phyloP scores from a whole-genome alignment of 2,329 filamentous ascomycete genomes.

The Sporothrix sp. region DNA sequence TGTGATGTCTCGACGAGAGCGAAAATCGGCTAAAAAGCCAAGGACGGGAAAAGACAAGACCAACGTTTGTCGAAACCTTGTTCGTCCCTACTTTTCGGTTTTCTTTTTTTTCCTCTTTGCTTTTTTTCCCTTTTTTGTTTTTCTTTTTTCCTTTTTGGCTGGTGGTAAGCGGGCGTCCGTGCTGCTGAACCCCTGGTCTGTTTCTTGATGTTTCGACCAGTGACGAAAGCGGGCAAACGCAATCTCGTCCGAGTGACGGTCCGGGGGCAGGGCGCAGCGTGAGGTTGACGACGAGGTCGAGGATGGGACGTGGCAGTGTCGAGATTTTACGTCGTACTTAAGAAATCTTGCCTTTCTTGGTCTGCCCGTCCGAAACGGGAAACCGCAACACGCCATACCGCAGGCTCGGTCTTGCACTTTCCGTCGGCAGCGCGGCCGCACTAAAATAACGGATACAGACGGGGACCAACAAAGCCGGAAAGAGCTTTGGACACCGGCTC shows the following conservation, averaged over 20 bases:
- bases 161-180: constrained; percentile 3
- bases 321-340: not conserved
- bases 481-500: not conserved
- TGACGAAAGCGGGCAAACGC: not conserved
- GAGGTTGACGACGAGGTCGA: not conserved
- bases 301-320: not conserved
- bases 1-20: not conserved
- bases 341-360: not conserved
- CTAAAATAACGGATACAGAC: not conserved
- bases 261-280: not conserved
- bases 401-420: not conserved
- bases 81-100: constrained; percentile 6
- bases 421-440: not conserved
- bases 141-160: too few species aligned
- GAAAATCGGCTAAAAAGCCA: not conserved
- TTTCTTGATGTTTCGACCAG: constrained; percentile 13
- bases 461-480: not conserved
- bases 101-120: too few species aligned
- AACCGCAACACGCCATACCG: constrained; percentile 4
- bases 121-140: too few species aligned
- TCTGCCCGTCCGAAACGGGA: constrained; percentile 2
- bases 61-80: not conserved
- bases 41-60: not conserved
- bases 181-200: constrained; percentile 1
- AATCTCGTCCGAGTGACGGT: not conserved